Base-by-base conservation (phyloP, 805 yeast genomes). In the Saccharomycopsis sp. region DNA sequence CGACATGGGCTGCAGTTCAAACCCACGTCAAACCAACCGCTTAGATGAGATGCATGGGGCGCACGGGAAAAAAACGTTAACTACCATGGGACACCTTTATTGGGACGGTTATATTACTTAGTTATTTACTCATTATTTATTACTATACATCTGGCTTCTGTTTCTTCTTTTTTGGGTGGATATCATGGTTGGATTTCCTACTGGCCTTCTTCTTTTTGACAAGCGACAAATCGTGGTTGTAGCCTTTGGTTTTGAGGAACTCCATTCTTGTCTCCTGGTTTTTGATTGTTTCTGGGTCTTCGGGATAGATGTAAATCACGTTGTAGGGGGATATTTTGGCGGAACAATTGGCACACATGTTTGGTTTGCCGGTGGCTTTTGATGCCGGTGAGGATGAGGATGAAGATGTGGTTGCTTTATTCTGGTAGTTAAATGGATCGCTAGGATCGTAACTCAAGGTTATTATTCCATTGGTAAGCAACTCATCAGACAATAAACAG, bases 401-500 rank as follows among this genome's bases (percentile, higher is more conserved):
- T n/a, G 38, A 29, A 17, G 47, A 3, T 5, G 49, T 49, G 24
- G 25, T 50, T 38, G 53, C 25, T 8, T 12, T 17, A 14, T 23
- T 25, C 1, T 29, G 20, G 50, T 58, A 58, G 42, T 58, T 55
- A 34, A 41, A 58, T 14, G 38, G 17, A 35, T 58, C 58, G 14
- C 51, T 17, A 41, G 22, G 38, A 25, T 57, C 29, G 15, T 55
- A 42, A 7, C 54, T 34, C 14, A 60, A 47, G 22, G 52, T 49
- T n/a, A 60, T 12, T 5, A 58, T 9, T 2, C 56, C 49, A 29
- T 50, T 50, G 17, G 51, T 34, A 3, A 59, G 1, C 12, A 62
- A 29, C 22, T 62, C 59, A 22, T 57, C 58, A 53, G 38, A 54
- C 8, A 62, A 19, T 1, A 60, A 24, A 53, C 64, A 62, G 35